Base-by-base conservation (phyloP, 768 basidiomycete genomes). In the Russula compacta region DNA sequence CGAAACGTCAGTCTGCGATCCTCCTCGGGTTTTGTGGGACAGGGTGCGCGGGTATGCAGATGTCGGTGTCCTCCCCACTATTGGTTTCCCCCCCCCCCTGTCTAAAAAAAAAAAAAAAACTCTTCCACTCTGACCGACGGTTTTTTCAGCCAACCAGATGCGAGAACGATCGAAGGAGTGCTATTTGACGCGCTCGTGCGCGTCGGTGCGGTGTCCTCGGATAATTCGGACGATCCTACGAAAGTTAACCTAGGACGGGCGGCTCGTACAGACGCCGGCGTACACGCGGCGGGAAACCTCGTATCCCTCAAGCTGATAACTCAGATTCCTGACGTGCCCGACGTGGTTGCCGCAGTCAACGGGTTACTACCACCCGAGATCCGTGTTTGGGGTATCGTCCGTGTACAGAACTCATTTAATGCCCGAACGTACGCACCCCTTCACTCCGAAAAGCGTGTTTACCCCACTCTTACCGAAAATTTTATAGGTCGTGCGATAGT, bases 241-340 rank as follows among this genome's bases (percentile, higher is more conserved):
- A 98, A 95, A 91, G 90, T 95, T 54, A 81, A 78, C 51, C 81
- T 98, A 12, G 85, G 83, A 21, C 83, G 97, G 35, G 92, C 95
- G 8, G 97, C 97, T 19, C 80, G 97, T 9, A 99, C 97, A 1
- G 97, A 99, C 71, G 91, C 95, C 2, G 97, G 97, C 29, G 97
- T 99, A 7, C 95, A 97, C 70, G 97, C 97, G 12, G 94, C 94
- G 24, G 90, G 95, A 10, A 99, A 99, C 71, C 75, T 95, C 33
- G 89, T 98, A 2, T 88, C 91, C 29, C 79, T 97, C 68, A 97
- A 97, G 73, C 81, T 95, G 80, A 97, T 97, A 68, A 78, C 83
- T 24, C 73, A 76, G 19, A 80, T 92, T 11, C 90, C 92, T 2
- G 87, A 82, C 12, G 78, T 88, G 6, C 75, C 78, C 14, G 84